A percentile compares a stretch with the other conserved stretches of the same genome.
phyloP scores from a whole-genome alignment of 179 eudicot genomes.

The Heliamphora pulchella region DNA sequence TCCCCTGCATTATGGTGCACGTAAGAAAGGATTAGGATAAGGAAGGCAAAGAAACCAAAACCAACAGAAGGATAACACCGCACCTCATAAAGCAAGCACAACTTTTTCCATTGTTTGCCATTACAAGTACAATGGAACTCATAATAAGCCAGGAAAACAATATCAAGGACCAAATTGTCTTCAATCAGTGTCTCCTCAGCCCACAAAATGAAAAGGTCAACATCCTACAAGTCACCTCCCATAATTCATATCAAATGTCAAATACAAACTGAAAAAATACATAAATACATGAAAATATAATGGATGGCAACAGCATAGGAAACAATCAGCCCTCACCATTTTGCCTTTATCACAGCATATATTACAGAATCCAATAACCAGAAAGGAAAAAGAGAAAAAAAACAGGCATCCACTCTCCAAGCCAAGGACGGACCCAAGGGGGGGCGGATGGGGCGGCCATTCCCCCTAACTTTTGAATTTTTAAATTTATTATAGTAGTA shows the following conservation, averaged over 20 bases:
- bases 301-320: background rate
- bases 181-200: slow-evolving; percentile 91
- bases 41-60: slow-evolving; percentile 14
- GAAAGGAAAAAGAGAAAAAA: background rate
- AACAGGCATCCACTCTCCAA: too few relatives aligned
- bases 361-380: slow-evolving; percentile 3
- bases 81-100: slow-evolving; percentile 81
- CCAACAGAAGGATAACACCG: slow-evolving; percentile 17
- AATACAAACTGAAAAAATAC: background rate
- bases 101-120: slow-evolving; percentile 69
- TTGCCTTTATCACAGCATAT: background rate
- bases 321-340: background rate
- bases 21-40: slow-evolving; percentile 18
- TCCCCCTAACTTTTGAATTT: too few relatives aligned
- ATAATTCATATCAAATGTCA: slow-evolving; percentile 12
- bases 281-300: background rate
- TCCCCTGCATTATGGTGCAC: slow-evolving; percentile 42
- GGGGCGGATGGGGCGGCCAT: too few relatives aligned
- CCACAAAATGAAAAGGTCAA: slow-evolving; percentile 75
- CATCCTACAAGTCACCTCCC: slow-evolving; percentile 48
- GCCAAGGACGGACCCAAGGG: too few relatives aligned
- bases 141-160: slow-evolving; percentile 78
- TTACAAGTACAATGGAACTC: slow-evolving; percentile 68
- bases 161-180: slow-evolving; percentile 78
- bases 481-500: too few relatives aligned